phyloP scores from a whole-genome alignment of 495 filamentous ascomycete species.

The Sordaria brevicollis region DNA sequence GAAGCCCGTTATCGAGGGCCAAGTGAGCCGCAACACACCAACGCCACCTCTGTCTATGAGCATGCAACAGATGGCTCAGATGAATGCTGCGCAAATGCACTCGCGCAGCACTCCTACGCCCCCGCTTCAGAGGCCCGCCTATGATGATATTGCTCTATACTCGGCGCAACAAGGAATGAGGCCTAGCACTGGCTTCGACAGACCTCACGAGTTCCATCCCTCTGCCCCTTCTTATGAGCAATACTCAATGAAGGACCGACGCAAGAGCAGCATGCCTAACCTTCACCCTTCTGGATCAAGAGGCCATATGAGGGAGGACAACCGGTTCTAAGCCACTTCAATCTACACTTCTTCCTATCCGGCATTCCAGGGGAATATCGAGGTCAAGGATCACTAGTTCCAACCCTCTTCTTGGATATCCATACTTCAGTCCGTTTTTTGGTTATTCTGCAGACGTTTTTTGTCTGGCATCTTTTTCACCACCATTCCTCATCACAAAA shows the following conservation, averaged over 20 bases:
- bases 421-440: background rate
- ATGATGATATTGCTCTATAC: background rate
- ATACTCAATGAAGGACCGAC: slow-evolving; percentile 17
- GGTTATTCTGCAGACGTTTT: background rate
- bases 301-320: slow-evolving; percentile 36
- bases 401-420: background rate
- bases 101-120: slow-evolving; percentile 31
- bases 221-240: background rate
- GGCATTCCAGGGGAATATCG: background rate
- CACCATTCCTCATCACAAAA: background rate
- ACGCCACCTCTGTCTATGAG: slow-evolving; percentile 30
- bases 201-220: background rate
- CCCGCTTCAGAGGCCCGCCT: slow-evolving; percentile 25
- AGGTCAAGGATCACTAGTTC: background rate
- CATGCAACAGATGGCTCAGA: slow-evolving; percentile 25
- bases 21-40: slow-evolving; percentile 28
- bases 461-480: background rate
- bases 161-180: background rate
- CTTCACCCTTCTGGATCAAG: slow-evolving; percentile 19
- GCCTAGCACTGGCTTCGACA: background rate
- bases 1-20: slow-evolving; percentile 24
- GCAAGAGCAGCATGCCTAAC: slow-evolving; percentile 34
- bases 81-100: slow-evolving; percentile 23
- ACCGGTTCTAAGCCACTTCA: slow-evolving; percentile 12
- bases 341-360: background rate